phyloP scores from a whole-genome alignment of 2,329 filamentous ascomycete species.

The Fusarium subglutinans region DNA sequence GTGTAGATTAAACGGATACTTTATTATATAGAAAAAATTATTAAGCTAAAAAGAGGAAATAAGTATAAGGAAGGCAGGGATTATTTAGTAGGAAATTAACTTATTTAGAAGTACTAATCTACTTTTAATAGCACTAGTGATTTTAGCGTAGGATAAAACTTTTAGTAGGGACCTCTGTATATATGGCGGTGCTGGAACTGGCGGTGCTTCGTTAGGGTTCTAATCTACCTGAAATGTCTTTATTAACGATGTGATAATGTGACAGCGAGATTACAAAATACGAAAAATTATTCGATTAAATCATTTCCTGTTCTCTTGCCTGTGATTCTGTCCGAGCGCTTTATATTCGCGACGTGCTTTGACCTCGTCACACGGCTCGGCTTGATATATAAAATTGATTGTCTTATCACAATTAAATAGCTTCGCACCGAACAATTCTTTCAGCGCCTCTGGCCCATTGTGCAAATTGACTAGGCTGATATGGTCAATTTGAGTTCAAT shows the following conservation, averaged over 20 bases:
- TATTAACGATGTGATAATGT: background rate
- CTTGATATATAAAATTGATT: background rate
- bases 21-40: no score
- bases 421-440: background rate
- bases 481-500: constrained; percentile 1
- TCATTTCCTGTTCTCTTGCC: background rate
- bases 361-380: background rate
- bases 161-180: no score
- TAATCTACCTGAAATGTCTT: background rate
- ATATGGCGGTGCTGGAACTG: background rate
- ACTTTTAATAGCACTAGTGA: no score
- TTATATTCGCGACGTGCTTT: background rate
- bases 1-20: no score
- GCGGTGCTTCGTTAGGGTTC: background rate
- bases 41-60: no score
- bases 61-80: no score
- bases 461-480: background rate
- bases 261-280: background rate
- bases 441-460: background rate
- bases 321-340: background rate
- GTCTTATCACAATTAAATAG: background rate
- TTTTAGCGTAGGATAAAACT: no score
- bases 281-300: background rate
- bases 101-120: no score
- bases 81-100: no score